Conservation (phyloP, 768 basidiomycete species). For the Galerina sulciceps region DNA sequence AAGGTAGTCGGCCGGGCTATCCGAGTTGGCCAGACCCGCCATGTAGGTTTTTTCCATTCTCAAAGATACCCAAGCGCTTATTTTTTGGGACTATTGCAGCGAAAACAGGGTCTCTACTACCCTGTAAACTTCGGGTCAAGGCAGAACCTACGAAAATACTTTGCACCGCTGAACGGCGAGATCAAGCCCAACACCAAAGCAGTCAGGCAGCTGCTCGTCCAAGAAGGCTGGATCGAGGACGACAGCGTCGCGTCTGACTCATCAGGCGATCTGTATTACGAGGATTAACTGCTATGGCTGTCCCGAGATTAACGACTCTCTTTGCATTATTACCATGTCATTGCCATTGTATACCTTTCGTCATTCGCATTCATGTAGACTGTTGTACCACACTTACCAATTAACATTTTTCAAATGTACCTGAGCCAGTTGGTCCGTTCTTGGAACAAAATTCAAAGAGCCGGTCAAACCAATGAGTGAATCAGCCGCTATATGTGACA, state of each 20-base stretch:
- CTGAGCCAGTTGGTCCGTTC: not conserved
- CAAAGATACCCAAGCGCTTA: slow-evolving; percentile 9
- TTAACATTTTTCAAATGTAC: not conserved
- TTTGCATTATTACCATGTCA: not conserved
- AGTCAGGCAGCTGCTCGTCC: slow-evolving; percentile 49
- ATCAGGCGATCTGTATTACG: slow-evolving; percentile 4
- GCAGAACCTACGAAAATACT: slow-evolving; percentile 57
- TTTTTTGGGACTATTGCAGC: slow-evolving; percentile 3
- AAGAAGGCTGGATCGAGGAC: slow-evolving; percentile 49
- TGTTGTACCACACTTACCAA: not conserved
- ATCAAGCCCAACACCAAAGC: slow-evolving; percentile 61
- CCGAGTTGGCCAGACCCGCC: slow-evolving; percentile 48
- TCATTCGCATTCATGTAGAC: not conserved
- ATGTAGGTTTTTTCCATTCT: slow-evolving; percentile 35
- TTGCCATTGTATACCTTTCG: no score
- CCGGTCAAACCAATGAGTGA: no score
- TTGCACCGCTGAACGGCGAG: slow-evolving; percentile 67
- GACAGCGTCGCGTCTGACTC: slow-evolving; percentile 13
- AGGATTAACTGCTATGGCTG: no score
- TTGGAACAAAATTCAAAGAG: no score
- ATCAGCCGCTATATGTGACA: no score
- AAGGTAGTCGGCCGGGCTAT: slow-evolving; percentile 48
- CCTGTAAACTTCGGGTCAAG: slow-evolving; percentile 49
- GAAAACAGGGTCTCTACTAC: slow-evolving; percentile 50
- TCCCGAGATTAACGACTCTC: not conserved